Conservation (phyloP, 306 rosid genomes). For the Cicer bijugum region DNA sequence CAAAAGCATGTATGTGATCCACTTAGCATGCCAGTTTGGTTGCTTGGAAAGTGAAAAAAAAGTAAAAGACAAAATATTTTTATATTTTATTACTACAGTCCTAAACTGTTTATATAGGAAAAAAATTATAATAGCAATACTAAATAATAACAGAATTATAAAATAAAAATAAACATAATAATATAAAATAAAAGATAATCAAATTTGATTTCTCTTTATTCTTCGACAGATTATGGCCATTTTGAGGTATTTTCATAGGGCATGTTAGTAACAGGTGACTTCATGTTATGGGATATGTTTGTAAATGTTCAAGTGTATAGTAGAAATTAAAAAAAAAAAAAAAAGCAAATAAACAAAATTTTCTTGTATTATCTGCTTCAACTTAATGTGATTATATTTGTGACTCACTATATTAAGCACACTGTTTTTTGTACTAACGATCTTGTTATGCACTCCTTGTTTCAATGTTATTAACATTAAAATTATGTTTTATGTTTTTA, state of each 20-base stretch:
- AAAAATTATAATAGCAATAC: too few species aligned
- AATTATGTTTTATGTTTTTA: too few species aligned
- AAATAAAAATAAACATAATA: too few species aligned
- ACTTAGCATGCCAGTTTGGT: background rate
- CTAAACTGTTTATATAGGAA: too few species aligned
- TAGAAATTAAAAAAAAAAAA: background rate
- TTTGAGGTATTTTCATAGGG: conserved; percentile 2
- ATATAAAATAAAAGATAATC: too few species aligned
- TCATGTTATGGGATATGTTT: background rate
- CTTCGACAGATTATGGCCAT: background rate
- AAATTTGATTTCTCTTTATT: too few species aligned
- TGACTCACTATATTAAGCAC: background rate
- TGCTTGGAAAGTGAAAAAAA: conserved; percentile 6
- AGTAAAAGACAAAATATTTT: too few species aligned
- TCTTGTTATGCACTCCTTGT: conserved; percentile 33
- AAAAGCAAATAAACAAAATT: background rate
- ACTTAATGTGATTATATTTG: conserved; percentile 4
- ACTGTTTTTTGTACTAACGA: background rate
- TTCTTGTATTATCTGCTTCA: conserved; percentile 20
- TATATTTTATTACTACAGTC: too few species aligned
- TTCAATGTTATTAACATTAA: background rate
- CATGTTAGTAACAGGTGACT: background rate
- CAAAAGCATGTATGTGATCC: conserved; percentile 32
- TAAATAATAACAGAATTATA: too few species aligned
- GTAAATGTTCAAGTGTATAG: conserved; percentile 26